A percentile compares a stretch with the other conserved stretches of the same genome.
phyloP scores from a whole-genome alignment of 257 asterid genomes.

The Solanum sejunctum region DNA sequence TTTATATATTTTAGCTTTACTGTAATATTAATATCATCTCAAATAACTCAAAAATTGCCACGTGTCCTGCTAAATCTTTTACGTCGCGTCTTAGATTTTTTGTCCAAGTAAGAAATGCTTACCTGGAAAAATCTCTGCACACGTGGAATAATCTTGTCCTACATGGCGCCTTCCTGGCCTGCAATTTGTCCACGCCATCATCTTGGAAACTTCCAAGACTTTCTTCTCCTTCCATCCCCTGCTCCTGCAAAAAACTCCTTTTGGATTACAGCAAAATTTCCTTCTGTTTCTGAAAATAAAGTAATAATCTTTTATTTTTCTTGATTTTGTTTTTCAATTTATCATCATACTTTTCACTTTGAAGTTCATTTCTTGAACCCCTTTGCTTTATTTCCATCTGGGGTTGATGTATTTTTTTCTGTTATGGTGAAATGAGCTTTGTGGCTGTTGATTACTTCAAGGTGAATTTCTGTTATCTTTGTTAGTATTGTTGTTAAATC shows the following conservation, averaged over 20 bases:
- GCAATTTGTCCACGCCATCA: slow-evolving; percentile 27
- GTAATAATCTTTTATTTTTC: background rate
- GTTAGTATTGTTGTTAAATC: background rate
- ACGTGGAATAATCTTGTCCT: slow-evolving; percentile 3
- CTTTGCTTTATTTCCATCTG: background rate
- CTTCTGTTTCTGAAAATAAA: background rate
- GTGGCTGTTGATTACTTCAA: background rate
- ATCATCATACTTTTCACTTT: background rate
- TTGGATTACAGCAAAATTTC: background rate
- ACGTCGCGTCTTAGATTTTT: slow-evolving; percentile 33
- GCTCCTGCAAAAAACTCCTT: background rate
- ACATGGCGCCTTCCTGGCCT: slow-evolving; percentile 32
- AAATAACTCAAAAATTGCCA: slow-evolving; percentile 6
- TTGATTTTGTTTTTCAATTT: background rate
- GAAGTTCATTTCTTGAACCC: background rate
- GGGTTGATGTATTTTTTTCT: background rate
- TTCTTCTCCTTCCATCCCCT: background rate
- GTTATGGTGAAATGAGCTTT: background rate
- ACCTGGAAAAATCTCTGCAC: background rate
- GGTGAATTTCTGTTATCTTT: background rate
- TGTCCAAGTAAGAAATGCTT: no score
- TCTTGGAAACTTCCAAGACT: background rate
- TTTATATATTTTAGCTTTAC: no score
- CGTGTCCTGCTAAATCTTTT: slow-evolving; percentile 37
- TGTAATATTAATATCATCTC: background rate